A percentile compares a stretch with the other conserved stretches of the same genome.
phyloP scores from a whole-genome alignment of 192 early-diverging fungal species.

The Backusella psychrophila region DNA sequence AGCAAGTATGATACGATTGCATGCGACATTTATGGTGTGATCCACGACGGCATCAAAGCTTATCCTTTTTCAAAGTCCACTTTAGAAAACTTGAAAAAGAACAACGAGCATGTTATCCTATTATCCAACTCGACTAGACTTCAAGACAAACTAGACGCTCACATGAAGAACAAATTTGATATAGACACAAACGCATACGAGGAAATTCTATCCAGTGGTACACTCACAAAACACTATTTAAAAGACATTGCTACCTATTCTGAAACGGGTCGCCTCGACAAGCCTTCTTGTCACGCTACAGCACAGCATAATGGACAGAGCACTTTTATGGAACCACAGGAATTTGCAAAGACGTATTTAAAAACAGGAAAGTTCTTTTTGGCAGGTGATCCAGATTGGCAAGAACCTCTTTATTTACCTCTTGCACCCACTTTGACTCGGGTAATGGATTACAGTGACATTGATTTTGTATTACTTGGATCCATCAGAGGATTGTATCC shows the following conservation, averaged over 20 bases:
- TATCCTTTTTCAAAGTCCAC: constrained; percentile 21
- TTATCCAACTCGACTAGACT: constrained; percentile 32
- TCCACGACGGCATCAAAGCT: constrained; percentile 26
- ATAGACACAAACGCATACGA: constrained; percentile 12
- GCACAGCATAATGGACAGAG: background rate
- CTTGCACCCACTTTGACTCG: constrained; percentile 6
- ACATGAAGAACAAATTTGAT: constrained; percentile 10
- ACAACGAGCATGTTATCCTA: constrained; percentile 9
- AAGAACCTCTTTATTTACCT: constrained; percentile 18
- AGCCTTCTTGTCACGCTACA: constrained; percentile 16
- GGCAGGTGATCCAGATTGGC: constrained; percentile 17
- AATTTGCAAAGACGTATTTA: constrained; percentile 14
- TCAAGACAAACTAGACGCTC: background rate
- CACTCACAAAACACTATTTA: constrained; percentile 21
- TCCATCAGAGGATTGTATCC: constrained; percentile 4
- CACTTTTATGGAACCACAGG: background rate
- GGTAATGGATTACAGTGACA: background rate
- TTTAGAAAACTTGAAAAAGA: background rate
- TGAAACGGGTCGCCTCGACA: background rate
- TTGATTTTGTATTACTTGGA: constrained; percentile 32
- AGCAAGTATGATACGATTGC: constrained; percentile 23
- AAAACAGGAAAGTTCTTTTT: constrained; percentile 23
- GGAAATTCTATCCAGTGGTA: constrained; percentile 29
- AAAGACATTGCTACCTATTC: background rate
- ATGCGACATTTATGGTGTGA: constrained; percentile 33